Evolutionary conservation across 1,139 yeast species (phyloP).

Genomic region (Sugiyamaella pinicola): DNA sequence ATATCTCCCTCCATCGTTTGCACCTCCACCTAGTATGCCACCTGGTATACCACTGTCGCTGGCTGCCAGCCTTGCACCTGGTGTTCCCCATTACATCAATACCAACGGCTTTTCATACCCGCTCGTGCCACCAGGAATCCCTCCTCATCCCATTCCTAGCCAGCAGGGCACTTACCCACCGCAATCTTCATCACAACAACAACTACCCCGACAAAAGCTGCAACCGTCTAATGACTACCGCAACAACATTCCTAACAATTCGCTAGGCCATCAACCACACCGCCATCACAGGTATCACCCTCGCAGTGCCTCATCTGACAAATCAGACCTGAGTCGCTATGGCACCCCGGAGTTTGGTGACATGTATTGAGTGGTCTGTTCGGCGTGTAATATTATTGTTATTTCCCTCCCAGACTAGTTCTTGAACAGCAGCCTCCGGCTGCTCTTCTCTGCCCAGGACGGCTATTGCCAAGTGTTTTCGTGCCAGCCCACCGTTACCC

Average conservation of each 20-base stretch:
- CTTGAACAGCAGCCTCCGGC: conserved; percentile 11
- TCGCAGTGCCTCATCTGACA: conserved; percentile 1
- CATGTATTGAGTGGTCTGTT: conserved; percentile 7
- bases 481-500: not conserved
- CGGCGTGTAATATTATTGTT: no score
- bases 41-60: not conserved
- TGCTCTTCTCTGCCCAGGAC: conserved; percentile 3
- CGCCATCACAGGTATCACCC: conserved; percentile 1
- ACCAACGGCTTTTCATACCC: not conserved
- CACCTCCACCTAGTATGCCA: not conserved
- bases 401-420: no score
- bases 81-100: not conserved
- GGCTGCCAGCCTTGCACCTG: not conserved
- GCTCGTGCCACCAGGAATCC: not conserved
- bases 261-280: not conserved
- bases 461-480: not conserved
- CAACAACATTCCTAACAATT: no score
- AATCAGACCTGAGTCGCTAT: conserved; percentile 12
- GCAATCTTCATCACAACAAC: not conserved
- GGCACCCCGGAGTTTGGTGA: conserved; percentile 16
- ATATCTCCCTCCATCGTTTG: not conserved
- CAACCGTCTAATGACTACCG: not conserved
- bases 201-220: not conserved
- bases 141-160: not conserved
- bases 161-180: not conserved